Evolutionary conservation across 345 rosid genomes (phyloP), one percentile per base, ranked within the genome.

Genomic region (Brassica carinata): DNA sequence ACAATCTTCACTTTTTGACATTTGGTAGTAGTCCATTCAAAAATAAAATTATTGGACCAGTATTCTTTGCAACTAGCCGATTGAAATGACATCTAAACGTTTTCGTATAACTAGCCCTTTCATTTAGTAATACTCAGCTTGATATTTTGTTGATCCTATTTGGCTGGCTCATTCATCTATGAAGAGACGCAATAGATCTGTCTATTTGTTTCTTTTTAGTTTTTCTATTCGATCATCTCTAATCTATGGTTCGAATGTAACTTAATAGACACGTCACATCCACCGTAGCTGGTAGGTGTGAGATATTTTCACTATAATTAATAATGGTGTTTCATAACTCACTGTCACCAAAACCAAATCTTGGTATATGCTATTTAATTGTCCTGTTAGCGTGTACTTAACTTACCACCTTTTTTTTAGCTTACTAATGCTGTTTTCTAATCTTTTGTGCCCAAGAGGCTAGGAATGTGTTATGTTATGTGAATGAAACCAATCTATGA

Each of bases 301-400:
- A 64, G 76, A 33, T 77, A 63, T 71, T 70, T 45, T 77, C 31
- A 14, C 9, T 3, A 14, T 19, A 55, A 77, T 29, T 69, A 8
- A 59, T 15, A 38, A 29, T 38, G 45, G 13, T 40, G 11, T 58
- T 29, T 69, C 62, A 59, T 40, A 27, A 1, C 43, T 76, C 17
- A 27, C 17, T 75, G 17, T 67, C 17, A 26, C 13, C 66, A 64
- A 51, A 2, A 34, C 30, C 40, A 19, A 19, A 34, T 26, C 7
- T 19, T 36, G 40, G 40, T 36, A 36, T 36, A 36, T 36, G 40
- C 40, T 6, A 36, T 36, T 36, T 36, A 7, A 23, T 23, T 23
- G 0, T 6, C 40, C 6, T 36, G 8, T 6, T 36, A 36, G 40
- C 40, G 40, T 36, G 8, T 36, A 36, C 31, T 36, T 36, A 36